These are phyloP conservation scores for Rhizopogon vulgaris DNA, from an alignment of 768 basidiomycete genomes.

Conservation along the genomic window DNA sequence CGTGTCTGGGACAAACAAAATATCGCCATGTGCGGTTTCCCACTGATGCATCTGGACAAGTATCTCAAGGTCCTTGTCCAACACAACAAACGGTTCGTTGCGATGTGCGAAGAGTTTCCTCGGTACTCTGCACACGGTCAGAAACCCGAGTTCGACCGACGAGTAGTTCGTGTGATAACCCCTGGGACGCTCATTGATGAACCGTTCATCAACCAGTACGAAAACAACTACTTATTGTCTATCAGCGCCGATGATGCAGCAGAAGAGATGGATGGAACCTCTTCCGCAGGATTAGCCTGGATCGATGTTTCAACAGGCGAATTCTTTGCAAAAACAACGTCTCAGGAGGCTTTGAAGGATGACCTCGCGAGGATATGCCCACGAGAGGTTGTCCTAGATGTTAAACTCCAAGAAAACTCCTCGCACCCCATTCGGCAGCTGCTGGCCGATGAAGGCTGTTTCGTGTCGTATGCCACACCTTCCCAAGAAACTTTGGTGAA, in stretches of 20 bases:
- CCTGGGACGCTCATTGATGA: conserved; percentile 95
- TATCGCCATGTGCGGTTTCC: conserved; percentile 89
- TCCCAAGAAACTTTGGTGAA: neutral
- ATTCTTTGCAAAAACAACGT: conserved; percentile 69
- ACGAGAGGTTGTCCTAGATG: conserved; percentile 71
- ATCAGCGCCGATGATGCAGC: conserved; percentile 29
- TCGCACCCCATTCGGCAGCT: conserved; percentile 41
- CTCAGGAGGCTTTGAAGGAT: conserved; percentile 57
- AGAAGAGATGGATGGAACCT: conserved; percentile 1
- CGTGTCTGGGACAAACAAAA: conserved; percentile 65
- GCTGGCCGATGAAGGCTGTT: conserved; percentile 48
- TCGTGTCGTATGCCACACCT: conserved; percentile 43
- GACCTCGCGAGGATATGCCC: conserved; percentile 79
- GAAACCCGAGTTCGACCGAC: conserved; percentile 65
- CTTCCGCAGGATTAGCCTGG: conserved; percentile 74
- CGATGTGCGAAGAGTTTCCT: conserved; percentile 90
- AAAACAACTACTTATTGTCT: conserved; percentile 87
- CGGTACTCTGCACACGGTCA: conserved; percentile 37
- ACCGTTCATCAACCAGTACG: conserved; percentile 74
- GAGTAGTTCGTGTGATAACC: conserved; percentile 82
- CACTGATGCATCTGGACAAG: conserved; percentile 76
- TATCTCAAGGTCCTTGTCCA: conserved; percentile 84
- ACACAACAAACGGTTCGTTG: conserved; percentile 78
- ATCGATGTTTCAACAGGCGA: conserved; percentile 94
- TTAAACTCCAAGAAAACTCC: conserved; percentile 28